Conservation (phyloP, 192 early-diverging fungal genomes). For the Gaertneriomyces sp. region DNA sequence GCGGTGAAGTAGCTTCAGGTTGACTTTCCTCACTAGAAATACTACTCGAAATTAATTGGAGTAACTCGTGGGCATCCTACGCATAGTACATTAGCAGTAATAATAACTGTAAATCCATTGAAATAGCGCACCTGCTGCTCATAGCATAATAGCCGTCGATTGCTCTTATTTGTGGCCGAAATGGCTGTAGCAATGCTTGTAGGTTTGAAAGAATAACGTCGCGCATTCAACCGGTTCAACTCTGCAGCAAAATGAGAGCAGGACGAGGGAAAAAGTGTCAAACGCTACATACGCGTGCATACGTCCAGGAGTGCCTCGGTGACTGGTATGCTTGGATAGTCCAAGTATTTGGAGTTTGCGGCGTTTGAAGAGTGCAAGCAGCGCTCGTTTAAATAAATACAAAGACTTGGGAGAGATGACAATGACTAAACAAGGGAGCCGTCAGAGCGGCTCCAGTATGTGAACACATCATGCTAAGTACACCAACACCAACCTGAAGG, state of each 20-base stretch:
- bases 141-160: conserved; percentile 38
- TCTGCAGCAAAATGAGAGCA: background rate
- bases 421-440: conserved; percentile 25
- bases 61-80: conserved; percentile 88
- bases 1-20: too few species aligned
- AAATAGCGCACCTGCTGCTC: conserved; percentile 36
- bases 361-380: background rate
- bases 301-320: background rate
- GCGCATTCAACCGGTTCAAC: conserved; percentile 21
- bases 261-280: too few species aligned
- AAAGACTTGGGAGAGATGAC: conserved; percentile 34
- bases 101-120: too few species aligned
- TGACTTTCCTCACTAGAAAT: conserved; percentile 60
- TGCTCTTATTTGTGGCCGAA: conserved; percentile 25
- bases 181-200: conserved; percentile 31
- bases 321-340: background rate
- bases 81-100: background rate
- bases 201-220: conserved; percentile 23
- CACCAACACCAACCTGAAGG: conserved; percentile 58
- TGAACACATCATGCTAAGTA: conserved; percentile 5
- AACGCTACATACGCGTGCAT: too few species aligned
- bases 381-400: conserved; percentile 31
- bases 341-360: too few species aligned
- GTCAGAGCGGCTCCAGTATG: background rate
- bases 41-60: conserved; percentile 72